A percentile compares a stretch with the other conserved stretches of the same genome.
Evolutionary conservation across 768 basidiomycete genomes (phyloP).

Genomic region (Lepiota subincarnata): DNA sequence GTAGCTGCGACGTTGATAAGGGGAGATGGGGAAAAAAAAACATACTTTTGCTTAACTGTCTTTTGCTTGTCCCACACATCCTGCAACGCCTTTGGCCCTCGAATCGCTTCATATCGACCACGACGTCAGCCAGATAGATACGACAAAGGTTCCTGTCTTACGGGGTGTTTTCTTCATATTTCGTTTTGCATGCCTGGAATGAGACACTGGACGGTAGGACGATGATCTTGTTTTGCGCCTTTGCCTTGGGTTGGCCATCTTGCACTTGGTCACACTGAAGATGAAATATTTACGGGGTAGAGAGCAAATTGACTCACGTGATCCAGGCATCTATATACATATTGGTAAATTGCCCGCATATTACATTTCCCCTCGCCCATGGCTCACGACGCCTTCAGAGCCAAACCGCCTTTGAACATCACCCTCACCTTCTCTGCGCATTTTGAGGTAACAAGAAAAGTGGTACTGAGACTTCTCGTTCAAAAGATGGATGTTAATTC

Average conservation of each 20-base stretch:
- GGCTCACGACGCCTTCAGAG: conserved; percentile 38
- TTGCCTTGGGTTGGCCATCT: conserved; percentile 94
- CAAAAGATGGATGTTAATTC: conserved; percentile 55
- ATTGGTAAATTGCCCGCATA: too few relatives aligned
- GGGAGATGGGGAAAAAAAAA: neutral
- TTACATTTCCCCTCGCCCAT: conserved; percentile 23
- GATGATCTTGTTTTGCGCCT: conserved; percentile 80
- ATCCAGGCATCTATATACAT: conserved; percentile 21
- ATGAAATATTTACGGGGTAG: too few relatives aligned
- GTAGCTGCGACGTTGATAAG: too few relatives aligned
- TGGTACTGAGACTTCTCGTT: conserved; percentile 14
- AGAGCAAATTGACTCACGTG: conserved; percentile 12
- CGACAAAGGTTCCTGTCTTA: conserved; percentile 28
- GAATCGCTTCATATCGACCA: conserved; percentile 50
- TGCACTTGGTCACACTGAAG: neutral
- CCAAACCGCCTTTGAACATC: conserved; percentile 33
- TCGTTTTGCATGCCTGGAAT: conserved; percentile 70
- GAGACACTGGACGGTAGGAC: conserved; percentile 67
- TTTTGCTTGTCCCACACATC: conserved; percentile 84
- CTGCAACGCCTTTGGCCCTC: conserved; percentile 76
- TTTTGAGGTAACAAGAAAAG: neutral
- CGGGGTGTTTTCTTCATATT: conserved; percentile 76
- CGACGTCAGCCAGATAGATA: neutral
- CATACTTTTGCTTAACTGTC: conserved; percentile 91
- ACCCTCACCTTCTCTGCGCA: conserved; percentile 24